phyloP scores from a whole-genome alignment of 768 basidiomycete genomes.

The Amanita subjunquillea region DNA sequence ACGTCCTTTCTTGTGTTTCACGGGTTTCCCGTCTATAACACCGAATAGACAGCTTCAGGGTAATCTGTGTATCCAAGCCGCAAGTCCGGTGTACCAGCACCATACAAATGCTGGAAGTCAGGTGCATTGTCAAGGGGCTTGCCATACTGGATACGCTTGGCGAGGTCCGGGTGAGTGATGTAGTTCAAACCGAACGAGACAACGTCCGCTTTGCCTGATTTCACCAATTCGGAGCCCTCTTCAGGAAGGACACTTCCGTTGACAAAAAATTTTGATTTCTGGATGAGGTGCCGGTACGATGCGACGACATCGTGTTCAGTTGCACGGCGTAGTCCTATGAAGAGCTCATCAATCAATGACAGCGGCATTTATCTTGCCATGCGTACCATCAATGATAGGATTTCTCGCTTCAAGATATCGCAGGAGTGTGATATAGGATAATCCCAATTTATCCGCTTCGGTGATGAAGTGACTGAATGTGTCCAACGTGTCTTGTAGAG shows the following conservation, averaged over 20 bases:
- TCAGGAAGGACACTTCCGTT: constrained; percentile 25
- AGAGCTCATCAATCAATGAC: not conserved
- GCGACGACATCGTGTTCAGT: constrained; percentile 29
- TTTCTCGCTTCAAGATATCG: constrained; percentile 16
- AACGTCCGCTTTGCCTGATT: constrained; percentile 23
- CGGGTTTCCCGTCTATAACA: too few relatives aligned
- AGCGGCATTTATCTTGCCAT: not conserved
- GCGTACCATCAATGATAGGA: constrained; percentile 20
- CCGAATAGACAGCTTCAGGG: constrained; percentile 15
- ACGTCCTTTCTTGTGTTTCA: too few relatives aligned
- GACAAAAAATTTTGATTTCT: constrained; percentile 25
- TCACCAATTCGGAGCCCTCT: constrained; percentile 26
- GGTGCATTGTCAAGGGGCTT: constrained; percentile 24
- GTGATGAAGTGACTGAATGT: constrained; percentile 30
- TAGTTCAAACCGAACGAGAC: constrained; percentile 25
- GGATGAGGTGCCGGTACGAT: constrained; percentile 23
- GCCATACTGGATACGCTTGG: constrained; percentile 23
- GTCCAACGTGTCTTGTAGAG: constrained; percentile 30
- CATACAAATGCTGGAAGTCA: constrained; percentile 18
- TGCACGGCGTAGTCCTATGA: constrained; percentile 22
- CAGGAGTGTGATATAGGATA: constrained; percentile 22
- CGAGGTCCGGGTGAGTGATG: constrained; percentile 32
- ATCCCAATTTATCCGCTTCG: constrained; percentile 26
- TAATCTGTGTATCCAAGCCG: constrained; percentile 28
- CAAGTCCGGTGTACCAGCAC: constrained; percentile 14